Evolutionary conservation across 768 basidiomycete genomes (phyloP).

Genomic region (Steccherinum ochraceum): DNA sequence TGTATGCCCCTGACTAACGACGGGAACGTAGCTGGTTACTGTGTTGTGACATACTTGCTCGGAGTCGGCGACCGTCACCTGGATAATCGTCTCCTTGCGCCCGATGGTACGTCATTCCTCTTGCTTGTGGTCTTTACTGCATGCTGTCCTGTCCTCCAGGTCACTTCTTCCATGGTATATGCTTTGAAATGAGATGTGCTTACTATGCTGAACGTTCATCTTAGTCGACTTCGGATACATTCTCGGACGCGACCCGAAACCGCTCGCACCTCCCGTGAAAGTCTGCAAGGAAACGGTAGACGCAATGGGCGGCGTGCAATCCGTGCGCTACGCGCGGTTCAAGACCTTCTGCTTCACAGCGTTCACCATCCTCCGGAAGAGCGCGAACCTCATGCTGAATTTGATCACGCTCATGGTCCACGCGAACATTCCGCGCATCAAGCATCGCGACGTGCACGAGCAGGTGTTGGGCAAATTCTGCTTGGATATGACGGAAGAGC

Average conservation of each 20-base stretch:
- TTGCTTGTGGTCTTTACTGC: conserved; percentile 1
- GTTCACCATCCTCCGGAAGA: conserved; percentile 92
- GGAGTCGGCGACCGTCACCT: conserved; percentile 97
- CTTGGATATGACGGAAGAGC: conserved; percentile 89
- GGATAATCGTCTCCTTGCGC: conserved; percentile 87
- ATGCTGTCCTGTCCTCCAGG: conserved; percentile 31
- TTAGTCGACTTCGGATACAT: conserved; percentile 99
- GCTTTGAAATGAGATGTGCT: no score
- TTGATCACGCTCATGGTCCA: conserved; percentile 96
- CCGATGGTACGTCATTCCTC: conserved; percentile 63
- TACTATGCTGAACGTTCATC: no score
- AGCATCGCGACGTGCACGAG: conserved; percentile 79
- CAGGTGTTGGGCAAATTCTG: conserved; percentile 97
- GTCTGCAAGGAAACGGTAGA: conserved; percentile 99
- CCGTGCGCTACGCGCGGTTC: conserved; percentile 94
- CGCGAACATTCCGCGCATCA: conserved; percentile 96
- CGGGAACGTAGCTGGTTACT: conserved; percentile 82
- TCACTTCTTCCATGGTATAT: conserved; percentile 94
- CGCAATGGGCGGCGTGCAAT: conserved; percentile 96
- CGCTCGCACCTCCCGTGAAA: conserved; percentile 96
- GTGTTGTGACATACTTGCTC: conserved; percentile 91
- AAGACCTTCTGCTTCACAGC: conserved; percentile 97
- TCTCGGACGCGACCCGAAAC: conserved; percentile 94
- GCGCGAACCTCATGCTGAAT: conserved; percentile 94
- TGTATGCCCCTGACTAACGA: no score